Percentiles rank a stretch among this genome's conserved stretches.
Conservation (phyloP, 208 protist species). For the Leishmania mexicana region DNA sequence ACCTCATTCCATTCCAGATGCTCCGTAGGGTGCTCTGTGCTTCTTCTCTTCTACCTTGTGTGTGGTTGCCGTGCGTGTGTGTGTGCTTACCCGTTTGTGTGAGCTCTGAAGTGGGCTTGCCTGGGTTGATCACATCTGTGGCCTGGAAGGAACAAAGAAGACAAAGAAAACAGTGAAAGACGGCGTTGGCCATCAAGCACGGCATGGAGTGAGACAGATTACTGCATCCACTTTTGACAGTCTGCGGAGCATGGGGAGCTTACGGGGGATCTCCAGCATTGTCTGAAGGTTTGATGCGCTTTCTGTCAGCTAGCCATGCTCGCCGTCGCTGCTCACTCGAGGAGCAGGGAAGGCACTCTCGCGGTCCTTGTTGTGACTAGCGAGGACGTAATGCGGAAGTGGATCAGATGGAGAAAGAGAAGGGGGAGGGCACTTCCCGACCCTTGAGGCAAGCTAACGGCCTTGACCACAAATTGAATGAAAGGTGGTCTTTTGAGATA, state of each 20-base stretch:
- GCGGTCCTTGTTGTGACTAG: neutral
- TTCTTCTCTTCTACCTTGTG: neutral
- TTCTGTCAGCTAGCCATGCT: neutral
- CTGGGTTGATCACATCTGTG: conserved; percentile 3
- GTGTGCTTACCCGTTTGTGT: neutral
- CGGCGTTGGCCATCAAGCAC: neutral
- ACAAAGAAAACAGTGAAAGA: neutral
- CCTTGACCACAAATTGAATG: neutral
- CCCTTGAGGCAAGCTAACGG: no score
- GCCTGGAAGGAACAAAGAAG: neutral
- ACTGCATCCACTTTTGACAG: neutral
- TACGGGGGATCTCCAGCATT: neutral
- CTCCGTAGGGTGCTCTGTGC: neutral
- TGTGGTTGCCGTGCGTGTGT: conserved; percentile 1
- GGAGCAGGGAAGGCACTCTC: neutral
- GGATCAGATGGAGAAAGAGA: neutral
- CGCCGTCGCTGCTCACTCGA: neutral
- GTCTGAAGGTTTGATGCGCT: neutral
- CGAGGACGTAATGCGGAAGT: neutral
- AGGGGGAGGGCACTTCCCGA: neutral
- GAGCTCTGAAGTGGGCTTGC: neutral
- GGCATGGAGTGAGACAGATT: neutral
- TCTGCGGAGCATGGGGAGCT: neutral
- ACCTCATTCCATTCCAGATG: neutral
- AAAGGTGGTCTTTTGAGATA: neutral